A percentile compares a stretch with the other conserved stretches of the same genome.
phyloP scores from a whole-genome alignment of 2,329 filamentous ascomycete species.

The Coniochaeta sp. region DNA sequence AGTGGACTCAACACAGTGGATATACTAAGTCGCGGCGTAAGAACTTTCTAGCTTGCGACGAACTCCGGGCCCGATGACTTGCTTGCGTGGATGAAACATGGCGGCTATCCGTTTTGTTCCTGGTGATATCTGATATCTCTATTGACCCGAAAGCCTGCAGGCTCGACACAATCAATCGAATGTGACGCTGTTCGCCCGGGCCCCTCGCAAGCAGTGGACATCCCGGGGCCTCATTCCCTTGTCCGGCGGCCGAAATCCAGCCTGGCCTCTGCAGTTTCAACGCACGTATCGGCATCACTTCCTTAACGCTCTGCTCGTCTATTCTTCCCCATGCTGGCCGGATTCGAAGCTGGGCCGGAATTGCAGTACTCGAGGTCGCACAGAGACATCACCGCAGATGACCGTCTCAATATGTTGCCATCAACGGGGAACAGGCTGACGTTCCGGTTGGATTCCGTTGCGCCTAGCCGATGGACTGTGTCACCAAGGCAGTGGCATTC shows the following conservation, averaged over 20 bases:
- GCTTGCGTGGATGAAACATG: background rate
- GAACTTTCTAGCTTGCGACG: background rate
- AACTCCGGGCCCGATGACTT: background rate
- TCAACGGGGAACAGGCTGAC: background rate
- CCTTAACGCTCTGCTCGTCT: background rate
- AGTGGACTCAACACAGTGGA: background rate
- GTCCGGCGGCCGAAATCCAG: background rate
- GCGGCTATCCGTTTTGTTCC: background rate
- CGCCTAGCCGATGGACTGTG: background rate
- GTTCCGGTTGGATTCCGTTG: background rate
- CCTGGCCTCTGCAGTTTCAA: background rate
- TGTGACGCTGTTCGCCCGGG: background rate
- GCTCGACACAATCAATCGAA: background rate
- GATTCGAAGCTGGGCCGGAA: background rate
- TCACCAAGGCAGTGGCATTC: background rate
- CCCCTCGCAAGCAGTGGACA: background rate
- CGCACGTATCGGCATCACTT: background rate
- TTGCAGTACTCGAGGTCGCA: background rate
- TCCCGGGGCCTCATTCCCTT: background rate
- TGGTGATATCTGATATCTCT: background rate
- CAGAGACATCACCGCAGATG: background rate
- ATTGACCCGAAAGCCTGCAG: background rate
- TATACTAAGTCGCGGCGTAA: background rate
- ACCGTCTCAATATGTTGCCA: background rate
- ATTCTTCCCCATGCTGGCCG: background rate